Evolutionary conservation across 1,139 yeast species (phyloP).

Genomic region (Pneumocystis canis): DNA sequence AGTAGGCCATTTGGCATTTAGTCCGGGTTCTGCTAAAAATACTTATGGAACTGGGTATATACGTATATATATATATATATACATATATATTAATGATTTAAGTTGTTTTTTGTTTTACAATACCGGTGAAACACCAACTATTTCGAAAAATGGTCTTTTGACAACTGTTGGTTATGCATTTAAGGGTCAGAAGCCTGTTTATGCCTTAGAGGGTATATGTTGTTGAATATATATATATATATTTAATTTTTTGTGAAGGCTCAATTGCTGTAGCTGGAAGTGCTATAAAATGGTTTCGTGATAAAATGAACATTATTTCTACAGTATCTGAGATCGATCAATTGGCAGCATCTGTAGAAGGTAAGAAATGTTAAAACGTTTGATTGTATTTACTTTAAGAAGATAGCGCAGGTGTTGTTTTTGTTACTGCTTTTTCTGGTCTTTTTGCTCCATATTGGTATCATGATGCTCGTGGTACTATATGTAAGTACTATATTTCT

Average conservation of each 20-base stretch:
- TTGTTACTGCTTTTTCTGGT: conserved; percentile 91
- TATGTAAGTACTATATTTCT: conserved; percentile 19
- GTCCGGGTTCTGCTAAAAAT: conserved; percentile 78
- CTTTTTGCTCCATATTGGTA: conserved; percentile 95
- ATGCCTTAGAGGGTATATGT: conserved; percentile 55
- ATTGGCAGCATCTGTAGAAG: conserved; percentile 60
- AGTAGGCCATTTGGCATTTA: conserved; percentile 81
- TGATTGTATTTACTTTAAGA: not conserved
- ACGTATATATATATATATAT: conserved; percentile 30
- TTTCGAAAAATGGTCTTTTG: conserved; percentile 65
- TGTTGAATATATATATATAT: not conserved
- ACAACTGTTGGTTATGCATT: conserved; percentile 88
- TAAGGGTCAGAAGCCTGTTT: conserved; percentile 61
- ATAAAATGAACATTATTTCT: conserved; percentile 68
- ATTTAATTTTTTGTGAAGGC: conserved; percentile 5
- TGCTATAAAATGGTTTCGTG: conserved; percentile 87
- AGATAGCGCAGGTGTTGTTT: conserved; percentile 81
- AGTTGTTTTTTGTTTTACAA: conserved; percentile 34
- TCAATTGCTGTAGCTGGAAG: conserved; percentile 95
- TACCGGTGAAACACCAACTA: conserved; percentile 47
- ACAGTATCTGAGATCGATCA: conserved; percentile 83
- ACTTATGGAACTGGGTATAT: conserved; percentile 98
- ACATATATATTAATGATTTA: not conserved
- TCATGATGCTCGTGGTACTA: conserved; percentile 81
- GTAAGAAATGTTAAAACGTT: not conserved